phyloP scores from a whole-genome alignment of 2,329 filamentous ascomycete genomes.

The Metarhizium guizhouense region DNA sequence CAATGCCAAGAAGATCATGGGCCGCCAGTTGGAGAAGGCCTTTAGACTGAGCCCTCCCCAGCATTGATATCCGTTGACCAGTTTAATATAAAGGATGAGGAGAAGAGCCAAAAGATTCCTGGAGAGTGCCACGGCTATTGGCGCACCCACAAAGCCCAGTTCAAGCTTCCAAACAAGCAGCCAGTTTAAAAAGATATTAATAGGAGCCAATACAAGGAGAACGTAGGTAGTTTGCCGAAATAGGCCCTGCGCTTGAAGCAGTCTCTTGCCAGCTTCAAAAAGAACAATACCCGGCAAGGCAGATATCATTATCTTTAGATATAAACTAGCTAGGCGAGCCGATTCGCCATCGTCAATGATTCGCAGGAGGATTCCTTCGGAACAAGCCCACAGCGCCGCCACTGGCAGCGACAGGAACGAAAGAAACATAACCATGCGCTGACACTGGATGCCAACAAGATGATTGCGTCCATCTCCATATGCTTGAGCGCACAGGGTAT shows the following conservation, averaged over 20 bases:
- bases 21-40: constrained; percentile 63
- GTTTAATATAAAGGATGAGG: constrained; percentile 64
- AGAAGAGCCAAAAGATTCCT: constrained; percentile 65
- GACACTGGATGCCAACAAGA: constrained; percentile 73
- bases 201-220: constrained; percentile 60
- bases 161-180: constrained; percentile 56
- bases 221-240: constrained; percentile 70
- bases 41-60: constrained; percentile 68
- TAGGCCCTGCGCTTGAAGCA: constrained; percentile 69
- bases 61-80: constrained; percentile 62
- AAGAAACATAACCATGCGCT: constrained; percentile 70
- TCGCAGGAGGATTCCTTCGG: constrained; percentile 48
- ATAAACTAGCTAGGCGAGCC: constrained; percentile 60
- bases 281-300: constrained; percentile 65
- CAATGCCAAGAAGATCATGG: constrained; percentile 73
- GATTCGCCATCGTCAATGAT: constrained; percentile 37
- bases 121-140: constrained; percentile 66
- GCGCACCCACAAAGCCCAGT: constrained; percentile 59
- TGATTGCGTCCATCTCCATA: constrained; percentile 82
- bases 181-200: constrained; percentile 68
- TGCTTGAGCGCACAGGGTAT: constrained; percentile 85
- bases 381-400: constrained; percentile 57
- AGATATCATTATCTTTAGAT: constrained; percentile 58
- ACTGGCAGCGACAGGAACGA: constrained; percentile 64
- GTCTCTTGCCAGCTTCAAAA: constrained; percentile 70